These are phyloP conservation scores for Ophidiomyces ophidiicola DNA, from an alignment of 2,329 filamentous ascomycete genomes.

Conservation along the genomic window DNA sequence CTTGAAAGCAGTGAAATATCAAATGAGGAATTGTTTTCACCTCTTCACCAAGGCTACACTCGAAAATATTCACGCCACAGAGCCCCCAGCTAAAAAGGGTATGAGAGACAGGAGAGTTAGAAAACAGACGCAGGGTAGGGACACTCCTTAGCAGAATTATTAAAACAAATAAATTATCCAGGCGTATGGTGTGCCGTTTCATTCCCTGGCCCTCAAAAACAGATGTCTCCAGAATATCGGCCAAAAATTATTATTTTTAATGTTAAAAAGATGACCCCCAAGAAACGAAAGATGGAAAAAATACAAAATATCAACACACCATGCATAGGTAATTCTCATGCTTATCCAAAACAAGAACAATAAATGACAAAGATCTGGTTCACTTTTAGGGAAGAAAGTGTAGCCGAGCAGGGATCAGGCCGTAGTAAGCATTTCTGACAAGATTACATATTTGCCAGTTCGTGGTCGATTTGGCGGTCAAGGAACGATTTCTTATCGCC, in stretches of 20 bases:
- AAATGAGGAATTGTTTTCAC: no score
- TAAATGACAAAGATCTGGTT: not conserved
- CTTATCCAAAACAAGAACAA: not conserved
- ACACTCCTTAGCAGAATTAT: not conserved
- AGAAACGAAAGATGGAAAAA: not conserved
- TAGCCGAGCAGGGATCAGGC: no score
- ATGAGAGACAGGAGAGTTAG: no score
- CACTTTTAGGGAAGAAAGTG: no score
- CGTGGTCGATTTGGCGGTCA: constrained; percentile 83
- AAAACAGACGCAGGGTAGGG: not conserved
- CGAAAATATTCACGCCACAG: no score
- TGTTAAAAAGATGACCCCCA: constrained; percentile 1
- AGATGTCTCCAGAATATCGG: not conserved
- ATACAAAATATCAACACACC: not conserved
- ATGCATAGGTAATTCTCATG: not conserved
- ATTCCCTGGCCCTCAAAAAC: not conserved
- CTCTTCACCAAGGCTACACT: no score
- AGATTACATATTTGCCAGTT: constrained; percentile 78
- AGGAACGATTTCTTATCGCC: constrained; percentile 82
- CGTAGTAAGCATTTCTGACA: no score
- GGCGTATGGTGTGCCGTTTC: constrained; percentile 3
- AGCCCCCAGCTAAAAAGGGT: no score
- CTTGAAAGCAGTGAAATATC: no score
- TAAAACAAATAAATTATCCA: constrained; percentile 7
- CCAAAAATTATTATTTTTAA: constrained; percentile 5